These are phyloP conservation scores for Hibiscus syriacus DNA, from an alignment of 345 rosid species.

Conservation along the genomic window DNA sequence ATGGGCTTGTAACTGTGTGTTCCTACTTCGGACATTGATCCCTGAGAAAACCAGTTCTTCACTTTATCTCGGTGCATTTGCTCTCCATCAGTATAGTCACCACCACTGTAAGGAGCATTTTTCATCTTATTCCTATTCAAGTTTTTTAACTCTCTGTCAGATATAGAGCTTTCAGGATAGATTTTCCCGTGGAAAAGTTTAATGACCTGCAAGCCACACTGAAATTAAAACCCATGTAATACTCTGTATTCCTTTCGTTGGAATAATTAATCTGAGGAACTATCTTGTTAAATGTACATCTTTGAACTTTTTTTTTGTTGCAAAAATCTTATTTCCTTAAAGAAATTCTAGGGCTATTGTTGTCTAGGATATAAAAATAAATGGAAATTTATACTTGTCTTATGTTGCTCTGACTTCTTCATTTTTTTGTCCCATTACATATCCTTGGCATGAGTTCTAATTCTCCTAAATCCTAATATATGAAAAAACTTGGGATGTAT, in stretches of 20 bases:
- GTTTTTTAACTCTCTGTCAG: conserved; percentile 20
- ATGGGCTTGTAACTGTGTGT: conserved; percentile 21
- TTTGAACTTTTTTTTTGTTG: too few species aligned
- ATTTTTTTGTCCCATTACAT: not conserved
- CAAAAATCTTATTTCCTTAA: too few species aligned
- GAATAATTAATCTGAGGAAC: not conserved
- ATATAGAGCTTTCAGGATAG: conserved; percentile 51
- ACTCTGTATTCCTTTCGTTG: not conserved
- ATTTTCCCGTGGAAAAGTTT: conserved; percentile 65
- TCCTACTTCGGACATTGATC: conserved; percentile 24
- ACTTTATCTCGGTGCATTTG: conserved; percentile 21
- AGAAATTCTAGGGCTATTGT: not conserved
- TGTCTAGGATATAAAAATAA: not conserved
- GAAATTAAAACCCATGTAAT: conserved; percentile 2
- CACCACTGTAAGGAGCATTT: conserved; percentile 17
- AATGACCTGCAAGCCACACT: conserved; percentile 48
- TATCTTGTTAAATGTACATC: not conserved
- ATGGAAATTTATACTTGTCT: not conserved
- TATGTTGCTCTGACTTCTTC: not conserved
- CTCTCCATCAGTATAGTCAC: conserved; percentile 14
- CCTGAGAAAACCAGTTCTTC: conserved; percentile 21
- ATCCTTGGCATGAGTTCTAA: not conserved
- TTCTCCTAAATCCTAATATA: not conserved
- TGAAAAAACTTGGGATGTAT: not conserved
- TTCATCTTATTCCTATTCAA: conserved; percentile 12